Conservation (phyloP, 2,329 filamentous ascomycete species). For the Raffaelea deltoideospora region DNA sequence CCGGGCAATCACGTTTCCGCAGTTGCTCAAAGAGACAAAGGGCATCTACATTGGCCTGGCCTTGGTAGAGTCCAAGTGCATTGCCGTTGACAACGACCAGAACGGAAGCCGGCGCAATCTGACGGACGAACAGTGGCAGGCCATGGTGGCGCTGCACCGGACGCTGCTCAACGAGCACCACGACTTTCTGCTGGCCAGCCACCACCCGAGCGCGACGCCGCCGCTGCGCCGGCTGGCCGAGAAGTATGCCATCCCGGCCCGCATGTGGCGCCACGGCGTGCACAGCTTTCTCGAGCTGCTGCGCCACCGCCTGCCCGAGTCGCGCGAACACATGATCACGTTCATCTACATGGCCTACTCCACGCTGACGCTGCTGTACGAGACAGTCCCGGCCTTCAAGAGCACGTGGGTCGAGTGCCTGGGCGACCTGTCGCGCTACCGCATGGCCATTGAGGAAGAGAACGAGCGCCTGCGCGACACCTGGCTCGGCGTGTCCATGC, state of each 20-base stretch:
- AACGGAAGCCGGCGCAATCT: conserved; percentile 18
- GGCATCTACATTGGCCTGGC: conserved; percentile 71
- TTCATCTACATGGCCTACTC: conserved; percentile 85
- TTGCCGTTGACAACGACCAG: conserved; percentile 60
- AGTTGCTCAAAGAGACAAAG: conserved; percentile 68
- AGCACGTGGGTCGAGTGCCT: conserved; percentile 92
- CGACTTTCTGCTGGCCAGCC: conserved; percentile 73
- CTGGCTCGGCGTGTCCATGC: conserved; percentile 65
- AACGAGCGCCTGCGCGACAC: conserved; percentile 60
- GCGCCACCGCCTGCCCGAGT: conserved; percentile 56
- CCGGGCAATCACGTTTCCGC: conserved; percentile 57
- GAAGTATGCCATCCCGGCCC: conserved; percentile 80
- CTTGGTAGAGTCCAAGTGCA: conserved; percentile 78
- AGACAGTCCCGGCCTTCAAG: conserved; percentile 68
- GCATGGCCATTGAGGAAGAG: conserved; percentile 83
- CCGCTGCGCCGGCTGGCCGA: conserved; percentile 53
- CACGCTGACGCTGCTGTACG: conserved; percentile 76
- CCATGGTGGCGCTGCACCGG: conserved; percentile 65
- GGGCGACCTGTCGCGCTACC: conserved; percentile 69
- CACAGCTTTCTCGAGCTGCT: conserved; percentile 70
- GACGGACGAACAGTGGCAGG: conserved; percentile 64
- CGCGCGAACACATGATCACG: conserved; percentile 75
- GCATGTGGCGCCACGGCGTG: conserved; percentile 92
- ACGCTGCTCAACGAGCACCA: conserved; percentile 72
- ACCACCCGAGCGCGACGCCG: conserved; percentile 64